phyloP scores from a whole-genome alignment of 345 rosid species.

The Trapa bicornis region DNA sequence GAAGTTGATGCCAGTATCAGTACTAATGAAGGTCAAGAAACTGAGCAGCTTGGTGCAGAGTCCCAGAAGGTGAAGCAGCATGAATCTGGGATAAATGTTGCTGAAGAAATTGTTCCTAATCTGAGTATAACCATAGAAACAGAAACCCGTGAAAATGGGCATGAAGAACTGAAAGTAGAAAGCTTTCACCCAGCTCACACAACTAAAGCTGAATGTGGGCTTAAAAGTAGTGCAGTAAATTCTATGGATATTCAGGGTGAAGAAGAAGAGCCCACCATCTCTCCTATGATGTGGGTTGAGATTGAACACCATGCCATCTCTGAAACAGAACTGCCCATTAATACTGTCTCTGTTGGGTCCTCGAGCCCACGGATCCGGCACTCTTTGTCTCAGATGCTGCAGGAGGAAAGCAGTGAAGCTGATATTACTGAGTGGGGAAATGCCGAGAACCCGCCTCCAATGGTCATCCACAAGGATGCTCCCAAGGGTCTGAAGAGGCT shows the following conservation, averaged over 20 bases:
- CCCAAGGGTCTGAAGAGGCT: slow-evolving; percentile 65
- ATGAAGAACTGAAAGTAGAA: slow-evolving; percentile 16
- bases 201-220: slow-evolving; percentile 13
- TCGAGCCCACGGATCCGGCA: slow-evolving; percentile 50
- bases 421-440: slow-evolving; percentile 54
- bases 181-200: slow-evolving; percentile 14
- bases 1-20: slow-evolving; percentile 18
- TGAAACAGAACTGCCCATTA: slow-evolving; percentile 22
- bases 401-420: slow-evolving; percentile 53
- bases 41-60: slow-evolving; percentile 17
- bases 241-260: slow-evolving; percentile 19
- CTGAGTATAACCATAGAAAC: slow-evolving; percentile 10
- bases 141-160: slow-evolving; percentile 16
- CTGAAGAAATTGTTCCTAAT: slow-evolving; percentile 13
- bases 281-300: slow-evolving; percentile 57
- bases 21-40: slow-evolving; percentile 17
- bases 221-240: slow-evolving; percentile 12
- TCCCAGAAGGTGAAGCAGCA: slow-evolving; percentile 17
- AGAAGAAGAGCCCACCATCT: slow-evolving; percentile 38
- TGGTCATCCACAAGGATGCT: slow-evolving; percentile 42
- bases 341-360: slow-evolving; percentile 18
- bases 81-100: slow-evolving; percentile 12
- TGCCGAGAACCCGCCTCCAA: slow-evolving; percentile 50
- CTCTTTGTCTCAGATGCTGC: slow-evolving; percentile 65
- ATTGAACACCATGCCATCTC: slow-evolving; percentile 19